Conservation (phyloP, 805 yeast species). For the Lachancea mirantina region DNA sequence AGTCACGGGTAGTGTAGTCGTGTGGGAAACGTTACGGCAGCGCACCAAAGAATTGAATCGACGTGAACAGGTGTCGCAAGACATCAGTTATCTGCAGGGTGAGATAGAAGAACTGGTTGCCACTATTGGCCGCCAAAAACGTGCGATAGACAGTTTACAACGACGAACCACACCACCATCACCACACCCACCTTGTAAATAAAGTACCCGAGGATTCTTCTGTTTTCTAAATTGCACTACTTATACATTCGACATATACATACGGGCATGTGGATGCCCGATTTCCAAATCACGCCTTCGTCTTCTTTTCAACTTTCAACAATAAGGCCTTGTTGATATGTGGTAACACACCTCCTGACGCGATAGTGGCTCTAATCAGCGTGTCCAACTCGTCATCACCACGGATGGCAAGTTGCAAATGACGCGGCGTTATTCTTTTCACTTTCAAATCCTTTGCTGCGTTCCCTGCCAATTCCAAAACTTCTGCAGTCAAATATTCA, state of each 20-base stretch:
- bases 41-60: conserved; percentile 55
- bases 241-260: no score
- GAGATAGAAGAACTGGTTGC: conserved; percentile 54
- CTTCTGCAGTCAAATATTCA: conserved; percentile 95
- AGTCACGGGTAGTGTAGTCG: conserved; percentile 70
- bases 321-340: conserved; percentile 79
- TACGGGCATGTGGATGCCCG: no score
- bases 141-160: no score
- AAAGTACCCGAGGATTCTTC: no score
- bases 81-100: conserved; percentile 59
- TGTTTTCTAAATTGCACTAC: no score
- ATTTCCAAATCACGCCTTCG: no score
- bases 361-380: conserved; percentile 89
- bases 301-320: conserved; percentile 65
- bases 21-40: conserved; percentile 65
- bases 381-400: conserved; percentile 97
- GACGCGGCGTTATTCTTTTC: conserved; percentile 97
- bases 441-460: conserved; percentile 95
- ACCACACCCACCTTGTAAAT: no score
- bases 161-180: no score
- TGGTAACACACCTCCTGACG: conserved; percentile 97
- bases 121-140: neutral
- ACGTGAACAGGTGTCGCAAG: conserved; percentile 63
- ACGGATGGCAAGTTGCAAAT: conserved; percentile 91
- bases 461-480: conserved; percentile 94